These are phyloP conservation scores for Baorangia bicolor DNA, from an alignment of 768 basidiomycete species.

Conservation along the genomic window DNA sequence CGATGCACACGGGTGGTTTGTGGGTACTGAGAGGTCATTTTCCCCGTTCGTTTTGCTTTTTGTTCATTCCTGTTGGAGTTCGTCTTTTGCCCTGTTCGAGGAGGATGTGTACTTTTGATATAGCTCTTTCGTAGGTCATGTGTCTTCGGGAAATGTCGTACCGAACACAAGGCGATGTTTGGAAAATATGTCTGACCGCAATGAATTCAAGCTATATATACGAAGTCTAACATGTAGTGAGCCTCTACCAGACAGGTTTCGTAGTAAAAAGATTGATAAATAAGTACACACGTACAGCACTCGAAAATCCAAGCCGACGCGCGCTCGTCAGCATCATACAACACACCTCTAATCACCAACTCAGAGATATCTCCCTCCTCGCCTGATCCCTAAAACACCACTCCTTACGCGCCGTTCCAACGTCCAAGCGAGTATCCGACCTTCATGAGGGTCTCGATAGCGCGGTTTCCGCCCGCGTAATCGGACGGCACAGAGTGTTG, in stretches of 20 bases:
- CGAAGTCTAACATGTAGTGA: neutral
- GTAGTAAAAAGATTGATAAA: neutral
- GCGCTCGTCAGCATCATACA: neutral
- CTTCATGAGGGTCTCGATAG: conserved; percentile 68
- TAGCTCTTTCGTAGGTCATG: neutral
- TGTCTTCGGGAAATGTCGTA: no score
- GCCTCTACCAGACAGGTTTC: neutral
- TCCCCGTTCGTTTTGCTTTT: neutral
- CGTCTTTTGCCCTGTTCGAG: neutral
- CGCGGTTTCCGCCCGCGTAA: conserved; percentile 20
- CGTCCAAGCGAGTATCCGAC: conserved; percentile 33
- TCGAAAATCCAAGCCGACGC: neutral
- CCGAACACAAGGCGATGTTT: neutral
- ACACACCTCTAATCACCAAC: neutral
- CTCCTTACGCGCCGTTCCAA: conserved; percentile 15
- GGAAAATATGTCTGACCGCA: neutral
- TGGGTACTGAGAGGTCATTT: neutral
- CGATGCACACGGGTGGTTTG: neutral
- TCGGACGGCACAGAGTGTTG: conserved; percentile 42
- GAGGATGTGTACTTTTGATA: neutral
- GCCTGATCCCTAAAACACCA: neutral
- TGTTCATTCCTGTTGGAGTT: neutral
- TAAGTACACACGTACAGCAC: neutral
- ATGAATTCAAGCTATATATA: neutral
- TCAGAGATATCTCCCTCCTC: neutral